A percentile compares a stretch with the other conserved stretches of the same genome.
These are phyloP conservation scores for Nakaseomyces sp. DNA, from an alignment of 1,139 yeast species.

Conservation along the genomic window DNA sequence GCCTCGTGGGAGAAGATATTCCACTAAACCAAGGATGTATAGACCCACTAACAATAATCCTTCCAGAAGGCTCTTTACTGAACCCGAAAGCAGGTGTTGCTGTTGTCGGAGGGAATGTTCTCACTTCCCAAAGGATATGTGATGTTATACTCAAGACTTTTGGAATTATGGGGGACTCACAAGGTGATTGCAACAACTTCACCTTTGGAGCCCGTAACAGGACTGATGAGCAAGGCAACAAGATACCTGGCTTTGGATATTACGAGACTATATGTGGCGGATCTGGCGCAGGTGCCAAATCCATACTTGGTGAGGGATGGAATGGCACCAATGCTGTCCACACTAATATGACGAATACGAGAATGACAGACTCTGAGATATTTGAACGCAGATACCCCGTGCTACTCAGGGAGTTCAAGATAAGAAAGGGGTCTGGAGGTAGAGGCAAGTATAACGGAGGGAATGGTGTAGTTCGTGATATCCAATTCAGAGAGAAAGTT, in stretches of 20 bases:
- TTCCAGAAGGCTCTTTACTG: slow-evolving; percentile 62
- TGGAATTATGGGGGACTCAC: slow-evolving; percentile 69
- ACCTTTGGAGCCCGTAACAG: slow-evolving; percentile 53
- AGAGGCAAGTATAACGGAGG: slow-evolving; percentile 49
- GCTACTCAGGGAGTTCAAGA: slow-evolving; percentile 44
- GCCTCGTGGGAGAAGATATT: slow-evolving; percentile 65
- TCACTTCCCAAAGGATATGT: slow-evolving; percentile 74
- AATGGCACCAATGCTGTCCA: slow-evolving; percentile 58
- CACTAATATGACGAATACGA: slow-evolving; percentile 62
- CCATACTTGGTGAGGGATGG: slow-evolving; percentile 50
- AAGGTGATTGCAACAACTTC: slow-evolving; percentile 65
- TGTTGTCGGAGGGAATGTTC: slow-evolving; percentile 84
- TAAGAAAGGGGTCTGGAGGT: slow-evolving; percentile 53
- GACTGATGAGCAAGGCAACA: slow-evolving; percentile 33
- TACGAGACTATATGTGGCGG: slow-evolving; percentile 71
- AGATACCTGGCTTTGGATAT: slow-evolving; percentile 52
- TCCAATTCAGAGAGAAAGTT: slow-evolving; percentile 48
- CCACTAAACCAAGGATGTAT: slow-evolving; percentile 84
- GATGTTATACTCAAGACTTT: slow-evolving; percentile 73
- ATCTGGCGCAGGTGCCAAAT: slow-evolving; percentile 55
- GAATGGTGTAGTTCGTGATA: slow-evolving; percentile 53
- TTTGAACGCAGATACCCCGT: slow-evolving; percentile 62
- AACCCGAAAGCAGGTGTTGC: slow-evolving; percentile 73
- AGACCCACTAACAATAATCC: slow-evolving; percentile 53
- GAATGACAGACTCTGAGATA: slow-evolving; percentile 63